Conservation (phyloP, 75 land plant species). For the Isoetes taiwanensis region DNA sequence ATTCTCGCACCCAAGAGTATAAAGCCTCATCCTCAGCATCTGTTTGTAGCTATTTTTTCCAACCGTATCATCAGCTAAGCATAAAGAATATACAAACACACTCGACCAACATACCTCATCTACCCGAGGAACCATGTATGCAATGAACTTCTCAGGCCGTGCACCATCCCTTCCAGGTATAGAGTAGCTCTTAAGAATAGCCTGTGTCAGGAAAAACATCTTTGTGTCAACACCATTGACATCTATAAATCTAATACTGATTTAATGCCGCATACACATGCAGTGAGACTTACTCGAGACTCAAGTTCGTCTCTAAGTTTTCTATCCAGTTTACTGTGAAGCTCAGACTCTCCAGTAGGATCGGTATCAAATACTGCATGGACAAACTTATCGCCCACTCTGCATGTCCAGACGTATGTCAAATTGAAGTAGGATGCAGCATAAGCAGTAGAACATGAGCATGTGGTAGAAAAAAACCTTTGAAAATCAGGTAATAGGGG, state of each 20-base stretch:
- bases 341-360: slow-evolving; percentile 76
- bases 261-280: not conserved
- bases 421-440: not conserved
- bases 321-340: slow-evolving; percentile 43
- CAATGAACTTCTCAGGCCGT: slow-evolving; percentile 67
- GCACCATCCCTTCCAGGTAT: slow-evolving; percentile 38
- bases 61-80: not conserved
- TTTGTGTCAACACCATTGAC: not conserved
- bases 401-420: slow-evolving; percentile 10
- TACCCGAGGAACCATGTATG: slow-evolving; percentile 84
- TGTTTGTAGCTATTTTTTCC: not conserved
- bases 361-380: slow-evolving; percentile 66
- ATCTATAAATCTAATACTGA: too few relatives aligned
- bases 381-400: slow-evolving; percentile 67
- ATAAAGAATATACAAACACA: not conserved
- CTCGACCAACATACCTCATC: slow-evolving; percentile 46
- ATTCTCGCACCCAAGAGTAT: slow-evolving; percentile 87
- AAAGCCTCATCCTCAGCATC: slow-evolving; percentile 69
- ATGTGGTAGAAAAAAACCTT: slow-evolving; percentile 34
- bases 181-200: slow-evolving; percentile 73
- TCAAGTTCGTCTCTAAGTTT: slow-evolving; percentile 60
- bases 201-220: slow-evolving; percentile 37
- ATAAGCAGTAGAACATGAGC: not conserved
- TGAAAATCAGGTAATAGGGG: slow-evolving; percentile 84
- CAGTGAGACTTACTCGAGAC: slow-evolving; percentile 33